Evolutionary conservation across 225 moss, liverwort and hornwort species (phyloP), one percentile per base, ranked within the genome.

Genomic region (Lunularia cruciata): DNA sequence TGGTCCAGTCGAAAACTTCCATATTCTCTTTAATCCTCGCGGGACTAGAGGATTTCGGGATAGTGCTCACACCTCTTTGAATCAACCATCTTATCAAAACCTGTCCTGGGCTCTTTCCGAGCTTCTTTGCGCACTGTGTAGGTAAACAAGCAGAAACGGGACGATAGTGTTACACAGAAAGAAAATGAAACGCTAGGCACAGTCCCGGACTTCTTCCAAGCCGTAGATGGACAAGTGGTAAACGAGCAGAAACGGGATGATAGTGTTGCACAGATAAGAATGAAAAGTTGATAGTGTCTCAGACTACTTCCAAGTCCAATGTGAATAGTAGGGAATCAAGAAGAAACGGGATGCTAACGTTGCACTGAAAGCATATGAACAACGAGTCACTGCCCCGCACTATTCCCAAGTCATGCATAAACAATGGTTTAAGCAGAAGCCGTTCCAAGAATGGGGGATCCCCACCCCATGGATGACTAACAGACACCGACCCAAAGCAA

Each of bases 51-150:
- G 81, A 73, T 46, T 81, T 81, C 0, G 81, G 77, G 34, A 81
- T 69, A 3, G 72, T 62, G 18, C 77, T 73, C 14, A 70, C 76
- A 0, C 77, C 76, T 1, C 36, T 64, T 39, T 81, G 77, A 0
- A 81, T 52, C 14, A 36, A 32, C 77, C 81, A 81, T 46, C 77
- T 63, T 27, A 81, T 47, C 12, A 77, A 7, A 15, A 77, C 36
- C 30, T 81, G 77, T 0, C 63, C 81, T 14, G 77, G 73, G 5
- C 14, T 22, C 47, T 74, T 81, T 0, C 73, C 77, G 3, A 77
- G 39, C 61, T 74, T 80, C 62, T 73, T 54, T 16, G 79, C 69
- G 2, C 64, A 30, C 81, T 82, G 71, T 28, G 39, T n/a, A n/a
- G 14, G 0, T 32, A 5, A 31, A 32, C 7, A 13, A 45, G 45